Conservation (phyloP, 495 filamentous ascomycete species). For the Podospora sp. region DNA sequence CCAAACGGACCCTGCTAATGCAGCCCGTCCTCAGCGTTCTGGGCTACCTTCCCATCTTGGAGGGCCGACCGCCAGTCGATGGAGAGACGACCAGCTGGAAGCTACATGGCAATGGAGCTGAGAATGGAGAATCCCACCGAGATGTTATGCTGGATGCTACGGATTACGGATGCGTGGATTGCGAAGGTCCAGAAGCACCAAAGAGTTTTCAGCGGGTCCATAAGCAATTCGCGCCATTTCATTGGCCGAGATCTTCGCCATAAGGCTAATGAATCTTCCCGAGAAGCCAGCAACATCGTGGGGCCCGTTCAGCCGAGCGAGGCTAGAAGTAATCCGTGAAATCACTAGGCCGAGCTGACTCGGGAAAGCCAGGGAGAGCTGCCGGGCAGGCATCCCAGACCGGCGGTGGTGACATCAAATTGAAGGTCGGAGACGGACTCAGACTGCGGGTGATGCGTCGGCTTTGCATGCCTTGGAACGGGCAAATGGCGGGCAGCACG, state of each 20-base stretch:
- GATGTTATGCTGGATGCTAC: not conserved
- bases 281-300: conserved; percentile 24
- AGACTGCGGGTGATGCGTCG: not conserved
- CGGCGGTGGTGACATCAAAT: conserved; percentile 10
- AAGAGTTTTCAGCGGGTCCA: conserved; percentile 12
- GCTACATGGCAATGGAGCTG: not conserved
- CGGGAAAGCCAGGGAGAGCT: not conserved
- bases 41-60: not conserved
- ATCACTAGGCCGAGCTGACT: conserved; percentile 14
- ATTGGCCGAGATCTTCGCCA: conserved; percentile 23
- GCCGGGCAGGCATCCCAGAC: not conserved
- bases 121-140: not conserved
- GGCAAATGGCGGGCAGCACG: not conserved
- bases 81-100: not conserved
- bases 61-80: not conserved
- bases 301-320: conserved; percentile 36
- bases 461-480: not conserved
- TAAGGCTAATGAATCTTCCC: conserved; percentile 28
- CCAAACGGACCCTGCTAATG: not conserved
- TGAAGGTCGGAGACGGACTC: not conserved
- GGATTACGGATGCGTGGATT: not conserved
- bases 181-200: conserved; percentile 3
- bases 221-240: conserved; percentile 11
- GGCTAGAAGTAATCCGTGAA: conserved; percentile 20
- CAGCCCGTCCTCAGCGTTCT: not conserved